Evolutionary conservation across 2,329 filamentous ascomycete species (phyloP).

Genomic region (Apiospora arundinis): DNA sequence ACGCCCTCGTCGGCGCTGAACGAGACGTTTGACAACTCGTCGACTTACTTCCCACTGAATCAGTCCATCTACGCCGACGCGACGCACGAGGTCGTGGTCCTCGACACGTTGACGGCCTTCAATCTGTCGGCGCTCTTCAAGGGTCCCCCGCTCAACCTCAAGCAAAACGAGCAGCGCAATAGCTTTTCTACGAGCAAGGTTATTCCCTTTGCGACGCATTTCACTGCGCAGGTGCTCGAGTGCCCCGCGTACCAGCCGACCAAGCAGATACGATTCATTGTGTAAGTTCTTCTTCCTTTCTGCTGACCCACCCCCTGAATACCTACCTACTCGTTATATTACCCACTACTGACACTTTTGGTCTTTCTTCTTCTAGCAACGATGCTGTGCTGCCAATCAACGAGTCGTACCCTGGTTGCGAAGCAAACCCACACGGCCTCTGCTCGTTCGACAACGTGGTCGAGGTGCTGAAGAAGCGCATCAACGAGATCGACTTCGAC

Average conservation of each 20-base stretch:
- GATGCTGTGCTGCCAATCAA: constrained; percentile 41
- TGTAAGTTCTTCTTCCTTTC: constrained; percentile 33
- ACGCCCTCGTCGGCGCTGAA: constrained; percentile 38
- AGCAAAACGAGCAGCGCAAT: constrained; percentile 32
- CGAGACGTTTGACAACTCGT: constrained; percentile 45
- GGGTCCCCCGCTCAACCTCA: constrained; percentile 35
- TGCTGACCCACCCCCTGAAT: too few relatives aligned
- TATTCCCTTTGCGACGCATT: constrained; percentile 42
- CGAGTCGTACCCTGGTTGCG: constrained; percentile 37
- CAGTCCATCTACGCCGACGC: constrained; percentile 51
- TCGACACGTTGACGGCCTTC: constrained; percentile 41
- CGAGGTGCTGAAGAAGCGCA: constrained; percentile 36
- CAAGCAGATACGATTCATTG: constrained; percentile 41
- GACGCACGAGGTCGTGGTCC: constrained; percentile 48
- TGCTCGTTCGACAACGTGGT: constrained; percentile 43
- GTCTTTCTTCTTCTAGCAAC: constrained; percentile 33
- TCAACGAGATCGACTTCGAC: constrained; percentile 41
- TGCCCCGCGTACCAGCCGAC: constrained; percentile 39
- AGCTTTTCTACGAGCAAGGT: constrained; percentile 40
- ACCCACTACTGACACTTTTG: not conserved
- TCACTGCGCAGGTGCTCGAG: constrained; percentile 42
- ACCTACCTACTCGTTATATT: not conserved
- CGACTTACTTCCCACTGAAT: constrained; percentile 49
- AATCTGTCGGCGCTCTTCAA: constrained; percentile 41
- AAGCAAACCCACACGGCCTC: constrained; percentile 36